phyloP scores from a whole-genome alignment of 305 asterid species.

The Fraxinus greggii region DNA sequence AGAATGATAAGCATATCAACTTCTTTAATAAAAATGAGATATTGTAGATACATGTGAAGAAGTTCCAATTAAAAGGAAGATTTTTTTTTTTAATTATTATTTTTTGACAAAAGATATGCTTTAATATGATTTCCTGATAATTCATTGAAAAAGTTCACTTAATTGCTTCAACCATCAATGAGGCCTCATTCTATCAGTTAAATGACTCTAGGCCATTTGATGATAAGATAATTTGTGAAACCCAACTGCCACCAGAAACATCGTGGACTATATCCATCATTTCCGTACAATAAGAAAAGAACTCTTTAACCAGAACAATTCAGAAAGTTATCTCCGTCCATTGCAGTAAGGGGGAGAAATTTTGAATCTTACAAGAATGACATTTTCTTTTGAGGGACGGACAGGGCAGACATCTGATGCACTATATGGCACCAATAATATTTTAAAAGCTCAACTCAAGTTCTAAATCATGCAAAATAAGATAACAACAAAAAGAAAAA shows the following conservation, averaged over 20 bases:
- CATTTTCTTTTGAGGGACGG: neutral
- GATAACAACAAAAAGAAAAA: neutral
- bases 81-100: neutral
- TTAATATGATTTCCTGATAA: neutral
- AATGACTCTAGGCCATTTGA: neutral
- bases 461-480: constrained; percentile 1
- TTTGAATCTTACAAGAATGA: neutral
- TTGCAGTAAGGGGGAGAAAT: neutral
- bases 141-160: neutral
- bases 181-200: neutral
- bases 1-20: neutral
- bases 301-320: neutral
- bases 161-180: constrained; percentile 6
- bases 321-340: neutral
- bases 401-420: neutral
- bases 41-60: neutral
- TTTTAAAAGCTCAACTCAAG: neutral
- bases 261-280: neutral
- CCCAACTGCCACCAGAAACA: neutral
- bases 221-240: neutral
- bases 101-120: neutral
- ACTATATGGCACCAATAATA: neutral
- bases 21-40: neutral
- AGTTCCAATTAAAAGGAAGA: neutral
- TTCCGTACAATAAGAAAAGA: neutral